Base-by-base conservation (phyloP, 2,329 filamentous ascomycete genomes). In the Clarireedia paspali region DNA sequence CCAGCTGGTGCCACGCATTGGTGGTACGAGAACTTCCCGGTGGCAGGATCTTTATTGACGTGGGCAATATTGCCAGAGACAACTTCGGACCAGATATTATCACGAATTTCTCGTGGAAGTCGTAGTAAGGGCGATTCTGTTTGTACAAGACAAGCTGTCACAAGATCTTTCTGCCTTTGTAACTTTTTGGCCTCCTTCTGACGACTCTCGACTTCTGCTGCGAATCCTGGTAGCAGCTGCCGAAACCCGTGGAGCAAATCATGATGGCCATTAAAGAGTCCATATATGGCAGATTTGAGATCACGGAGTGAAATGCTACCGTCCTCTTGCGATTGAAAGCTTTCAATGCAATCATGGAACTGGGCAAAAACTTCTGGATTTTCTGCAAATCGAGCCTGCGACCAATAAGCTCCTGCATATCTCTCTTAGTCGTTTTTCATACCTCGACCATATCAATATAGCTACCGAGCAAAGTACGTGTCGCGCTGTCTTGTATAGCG, bases 31-130 rank as follows among this genome's bases (percentile, higher is more conserved):
- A 15, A 51, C 38, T 6, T 12, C 9, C 14, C 5, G 6, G 40
- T 40, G 15, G 34, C 42, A 5, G n/a, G 10, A 44, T 14, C 14
- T 23, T 15, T 34, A n/a, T 53, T 54, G 17, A 64, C 38, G 45
- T 62, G 62, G 14, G 63, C 52, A 5, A 58, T 53, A n/a, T 61
- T 59, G 10, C 45, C 56, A 4, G 14, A 30, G 5, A 56, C 7
- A 3, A 56, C 50, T 10, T 63, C 52, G 2, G 38, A 30, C 60
- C 60, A 63, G 42, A 61, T 64, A 20, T 57, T 50, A 20, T 62
- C 52, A 6, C 61, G 47, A 23, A 64, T 50, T 50, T 61, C 60
- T 15, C 51, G 53, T 2, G 58, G 60, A 6, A 62, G 44, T 9
- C 14, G 58, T 9, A 62, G 34, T 2, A 58, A 42, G 3, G 14